phyloP scores from a whole-genome alignment of 2,329 filamentous ascomycete species.

The Ascocoryne sarcoides region DNA sequence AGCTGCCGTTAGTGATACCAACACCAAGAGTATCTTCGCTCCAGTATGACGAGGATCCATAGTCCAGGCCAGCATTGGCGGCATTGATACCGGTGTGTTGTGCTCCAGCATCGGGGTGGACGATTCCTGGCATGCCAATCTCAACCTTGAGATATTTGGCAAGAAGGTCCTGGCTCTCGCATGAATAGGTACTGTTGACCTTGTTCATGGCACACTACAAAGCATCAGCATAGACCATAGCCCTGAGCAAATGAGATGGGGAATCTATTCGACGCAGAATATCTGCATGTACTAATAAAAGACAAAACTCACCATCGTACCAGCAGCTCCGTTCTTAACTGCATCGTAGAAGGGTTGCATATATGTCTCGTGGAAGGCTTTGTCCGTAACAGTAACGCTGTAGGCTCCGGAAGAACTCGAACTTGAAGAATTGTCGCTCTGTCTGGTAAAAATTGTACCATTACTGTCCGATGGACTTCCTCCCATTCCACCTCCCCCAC shows the following conservation, averaged over 20 bases:
- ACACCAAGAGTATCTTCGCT: conserved; percentile 4
- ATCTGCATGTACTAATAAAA: no score
- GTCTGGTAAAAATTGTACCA: no score
- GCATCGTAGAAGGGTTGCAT: conserved; percentile 52
- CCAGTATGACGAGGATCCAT: conserved; percentile 6
- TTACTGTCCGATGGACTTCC: no score
- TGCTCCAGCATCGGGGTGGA: conserved; percentile 5
- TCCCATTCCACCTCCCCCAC: no score
- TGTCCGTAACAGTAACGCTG: no score
- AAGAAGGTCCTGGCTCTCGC: conserved; percentile 7
- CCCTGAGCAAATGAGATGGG: no score
- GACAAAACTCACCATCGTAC: no score
- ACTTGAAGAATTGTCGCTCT: conserved; percentile 53
- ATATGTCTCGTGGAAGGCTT: conserved; percentile 56
- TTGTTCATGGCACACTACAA: conserved; percentile 69
- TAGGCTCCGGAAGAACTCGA: no score
- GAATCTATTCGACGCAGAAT: no score
- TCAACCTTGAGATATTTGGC: conserved; percentile 27
- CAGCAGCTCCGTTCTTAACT: conserved; percentile 62
- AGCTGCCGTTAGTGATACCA: conserved; percentile 11
- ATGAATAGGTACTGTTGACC: conserved; percentile 19
- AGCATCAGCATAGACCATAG: no score
- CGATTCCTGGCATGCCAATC: conserved; percentile 8
- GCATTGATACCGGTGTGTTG: conserved; percentile 8
- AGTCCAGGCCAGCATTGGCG: conserved; percentile 8